Evolutionary conservation across 2,329 filamentous ascomycete species (phyloP).

Genomic region (Xylariaceae sp.): DNA sequence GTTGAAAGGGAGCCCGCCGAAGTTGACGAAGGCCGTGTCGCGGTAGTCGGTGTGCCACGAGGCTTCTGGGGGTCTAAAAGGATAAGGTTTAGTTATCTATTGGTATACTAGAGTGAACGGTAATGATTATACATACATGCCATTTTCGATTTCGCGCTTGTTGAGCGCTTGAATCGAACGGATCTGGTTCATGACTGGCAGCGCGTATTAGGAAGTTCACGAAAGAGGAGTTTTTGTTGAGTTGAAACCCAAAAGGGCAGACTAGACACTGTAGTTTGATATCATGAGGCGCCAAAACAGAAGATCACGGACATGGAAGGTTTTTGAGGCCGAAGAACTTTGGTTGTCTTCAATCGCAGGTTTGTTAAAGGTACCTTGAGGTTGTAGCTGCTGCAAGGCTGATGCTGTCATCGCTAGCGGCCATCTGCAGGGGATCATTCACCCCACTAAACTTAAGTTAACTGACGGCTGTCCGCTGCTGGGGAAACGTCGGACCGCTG

Average conservation of each 20-base stretch:
- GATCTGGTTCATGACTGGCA: conserved; percentile 92
- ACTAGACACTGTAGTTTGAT: too few species aligned
- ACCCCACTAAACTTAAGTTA: conserved; percentile 4
- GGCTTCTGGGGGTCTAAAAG: conserved; percentile 67
- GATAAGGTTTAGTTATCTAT: conserved; percentile 17
- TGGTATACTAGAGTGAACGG: not conserved
- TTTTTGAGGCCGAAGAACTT: too few species aligned
- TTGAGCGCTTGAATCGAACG: conserved; percentile 90
- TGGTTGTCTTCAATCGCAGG: too few species aligned
- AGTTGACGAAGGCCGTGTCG: conserved; percentile 94
- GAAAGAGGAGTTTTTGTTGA: too few species aligned
- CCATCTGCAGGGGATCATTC: conserved; percentile 1
- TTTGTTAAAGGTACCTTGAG: conserved; percentile 17
- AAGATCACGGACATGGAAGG: too few species aligned
- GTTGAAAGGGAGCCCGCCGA: conserved; percentile 88
- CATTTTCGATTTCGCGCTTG: conserved; percentile 87
- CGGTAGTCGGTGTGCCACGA: conserved; percentile 98
- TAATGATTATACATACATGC: conserved; percentile 56
- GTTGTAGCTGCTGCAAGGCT: conserved; percentile 2
- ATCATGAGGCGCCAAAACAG: too few species aligned
- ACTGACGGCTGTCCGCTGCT: conserved; percentile 8
- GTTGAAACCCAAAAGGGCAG: too few species aligned
- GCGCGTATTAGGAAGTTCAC: too few species aligned
- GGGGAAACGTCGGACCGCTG: conserved; percentile 24
- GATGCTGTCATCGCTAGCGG: not conserved